These are phyloP conservation scores for Cryphonectria radicalis DNA, from an alignment of 2,329 filamentous ascomycete genomes.

Conservation along the genomic window DNA sequence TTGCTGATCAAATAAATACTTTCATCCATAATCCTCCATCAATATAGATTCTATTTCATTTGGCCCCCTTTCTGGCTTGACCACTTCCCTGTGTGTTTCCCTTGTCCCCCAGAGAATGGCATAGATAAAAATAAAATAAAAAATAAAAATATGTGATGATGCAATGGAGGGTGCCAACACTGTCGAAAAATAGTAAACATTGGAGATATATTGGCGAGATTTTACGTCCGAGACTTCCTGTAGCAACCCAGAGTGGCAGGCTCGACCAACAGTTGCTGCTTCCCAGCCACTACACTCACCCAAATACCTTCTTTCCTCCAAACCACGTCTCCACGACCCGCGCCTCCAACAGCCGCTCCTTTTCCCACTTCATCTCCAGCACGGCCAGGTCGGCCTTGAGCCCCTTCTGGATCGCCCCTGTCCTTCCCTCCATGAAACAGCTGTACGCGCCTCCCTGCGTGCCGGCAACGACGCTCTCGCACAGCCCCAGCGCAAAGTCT, in stretches of 20 bases:
- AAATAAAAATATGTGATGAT: too few relatives aligned
- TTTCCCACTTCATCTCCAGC: slow-evolving; percentile 55
- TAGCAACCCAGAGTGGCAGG: not conserved
- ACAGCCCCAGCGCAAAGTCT: slow-evolving; percentile 56
- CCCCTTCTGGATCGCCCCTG: slow-evolving; percentile 57
- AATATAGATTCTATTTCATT: too few relatives aligned
- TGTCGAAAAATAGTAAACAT: not conserved
- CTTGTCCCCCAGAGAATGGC: too few relatives aligned
- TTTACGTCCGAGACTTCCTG: not conserved
- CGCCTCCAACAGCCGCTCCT: slow-evolving; percentile 50
- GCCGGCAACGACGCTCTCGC: slow-evolving; percentile 57
- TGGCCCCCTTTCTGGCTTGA: too few relatives aligned
- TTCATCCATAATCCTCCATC: too few relatives aligned
- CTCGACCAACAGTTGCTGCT: not conserved
- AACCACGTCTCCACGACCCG: slow-evolving; percentile 59
- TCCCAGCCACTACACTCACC: not conserved
- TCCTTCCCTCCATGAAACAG: slow-evolving; percentile 58
- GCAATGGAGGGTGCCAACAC: too few relatives aligned
- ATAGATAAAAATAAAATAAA: too few relatives aligned
- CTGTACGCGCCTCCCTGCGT: slow-evolving; percentile 61
- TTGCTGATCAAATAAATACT: not conserved
- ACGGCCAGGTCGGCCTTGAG: slow-evolving; percentile 62
- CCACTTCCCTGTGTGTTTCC: too few relatives aligned
- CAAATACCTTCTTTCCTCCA: slow-evolving; percentile 48
- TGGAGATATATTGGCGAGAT: not conserved